Base-by-base conservation (phyloP, 164 flowering plant species). In the Warburgia ugandensis region DNA sequence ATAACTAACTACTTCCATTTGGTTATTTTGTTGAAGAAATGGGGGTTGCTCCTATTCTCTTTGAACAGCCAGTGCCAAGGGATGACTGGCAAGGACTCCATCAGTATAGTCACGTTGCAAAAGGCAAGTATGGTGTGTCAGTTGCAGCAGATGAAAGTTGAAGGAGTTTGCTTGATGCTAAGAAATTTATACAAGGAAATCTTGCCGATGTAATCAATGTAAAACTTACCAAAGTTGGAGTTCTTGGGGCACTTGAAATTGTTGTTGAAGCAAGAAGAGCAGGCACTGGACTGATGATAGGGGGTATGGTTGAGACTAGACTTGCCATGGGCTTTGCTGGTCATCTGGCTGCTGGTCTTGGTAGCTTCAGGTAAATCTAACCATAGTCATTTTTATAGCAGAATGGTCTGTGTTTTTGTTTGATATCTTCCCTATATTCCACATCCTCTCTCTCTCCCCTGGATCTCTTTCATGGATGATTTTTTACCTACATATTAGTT, bases 131-230 rank as follows among this genome's bases (percentile, higher is more conserved):
- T 66, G 86, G 90, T 28, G 75, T 84, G 42, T 78, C 90, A 20
- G 86, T 89, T 59, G 97, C 90, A 22, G 97, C 95, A 22, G 97
- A 86, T 74, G 95, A 86, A 68, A 86, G 97, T 69, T 86, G 94
- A 49, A 76, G 91, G 20, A 64, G 85, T 69, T 54, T 84, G 51
- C 59, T 25, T 52, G 97, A 90, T 66, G 82, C 68, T 30, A 61
- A 70, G 48, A 84, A 52, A 66, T 82, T 90, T 55, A 64, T 76
- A 25, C 43, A 68, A 17, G 88, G 63, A 47, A 66, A 75, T 47
- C 83, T 84, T 57, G 94, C 85, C n/a, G 79, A 77, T 67, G 97
- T 82, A 31, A 66, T 86, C 30, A 90, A 86, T 50, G 79, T 86
- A 49, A 86, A 90, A 64, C 88, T 90, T 43, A 86, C 97, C 25